These are phyloP conservation scores for Podosphaera aphanis DNA, from an alignment of 2,329 filamentous ascomycete genomes.

Conservation along the genomic window DNA sequence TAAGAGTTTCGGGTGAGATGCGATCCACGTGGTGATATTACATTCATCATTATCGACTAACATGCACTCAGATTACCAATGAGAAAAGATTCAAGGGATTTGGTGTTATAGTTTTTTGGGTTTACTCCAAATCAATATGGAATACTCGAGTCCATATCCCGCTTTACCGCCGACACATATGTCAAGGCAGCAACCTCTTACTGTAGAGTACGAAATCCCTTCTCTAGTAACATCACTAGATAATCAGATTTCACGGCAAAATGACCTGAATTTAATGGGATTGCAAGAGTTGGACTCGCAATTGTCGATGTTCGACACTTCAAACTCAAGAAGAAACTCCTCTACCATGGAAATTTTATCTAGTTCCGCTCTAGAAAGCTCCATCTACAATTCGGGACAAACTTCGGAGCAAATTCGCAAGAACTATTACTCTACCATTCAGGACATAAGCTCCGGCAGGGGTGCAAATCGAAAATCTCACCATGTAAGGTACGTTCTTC, in stretches of 20 bases:
- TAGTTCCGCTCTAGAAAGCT: slow-evolving; percentile 10
- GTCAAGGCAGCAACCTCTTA: slow-evolving; percentile 14
- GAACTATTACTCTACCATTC: slow-evolving; percentile 5
- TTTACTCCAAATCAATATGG: slow-evolving; percentile 4
- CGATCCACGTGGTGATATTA: not conserved
- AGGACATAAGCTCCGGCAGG: slow-evolving; percentile 6
- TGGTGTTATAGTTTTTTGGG: not conserved
- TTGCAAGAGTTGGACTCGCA: slow-evolving; percentile 18
- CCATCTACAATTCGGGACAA: slow-evolving; percentile 6
- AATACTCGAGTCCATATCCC: slow-evolving; percentile 12
- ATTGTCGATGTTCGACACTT: slow-evolving; percentile 16
- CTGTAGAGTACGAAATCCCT: slow-evolving; percentile 16
- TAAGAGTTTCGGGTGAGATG: not conserved
- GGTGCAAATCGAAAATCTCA: slow-evolving; percentile 7
- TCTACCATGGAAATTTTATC: slow-evolving; percentile 13
- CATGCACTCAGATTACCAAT: not conserved
- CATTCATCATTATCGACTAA: not conserved
- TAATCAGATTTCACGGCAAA: slow-evolving; percentile 15
- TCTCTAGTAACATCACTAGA: slow-evolving; percentile 17
- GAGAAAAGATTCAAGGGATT: not conserved
- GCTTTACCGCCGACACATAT: slow-evolving; percentile 12
- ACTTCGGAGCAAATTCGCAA: slow-evolving; percentile 11
- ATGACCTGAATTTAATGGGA: slow-evolving; percentile 18
- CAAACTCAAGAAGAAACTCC: slow-evolving; percentile 10
- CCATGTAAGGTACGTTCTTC: slow-evolving; percentile 11